Evolutionary conservation across 1,284 basidiomycete species (phyloP).

Genomic region (Anthracocystis walkeri): DNA sequence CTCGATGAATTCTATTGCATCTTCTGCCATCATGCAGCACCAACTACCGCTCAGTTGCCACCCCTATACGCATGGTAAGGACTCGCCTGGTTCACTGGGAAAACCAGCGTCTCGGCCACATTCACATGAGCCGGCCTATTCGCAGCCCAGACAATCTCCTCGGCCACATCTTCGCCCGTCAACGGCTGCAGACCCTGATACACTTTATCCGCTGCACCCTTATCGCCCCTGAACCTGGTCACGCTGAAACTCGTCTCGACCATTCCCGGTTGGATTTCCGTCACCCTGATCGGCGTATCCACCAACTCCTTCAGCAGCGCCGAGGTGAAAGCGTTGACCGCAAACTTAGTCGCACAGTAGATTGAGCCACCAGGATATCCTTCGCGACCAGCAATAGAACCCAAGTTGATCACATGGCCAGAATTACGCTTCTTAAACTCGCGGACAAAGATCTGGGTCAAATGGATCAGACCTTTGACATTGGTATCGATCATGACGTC

Average conservation of each 20-base stretch:
- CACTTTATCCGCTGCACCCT: slow-evolving; percentile 58
- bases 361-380: slow-evolving; percentile 76
- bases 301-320: slow-evolving; percentile 86
- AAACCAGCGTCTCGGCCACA: slow-evolving; percentile 59
- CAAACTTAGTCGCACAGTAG: slow-evolving; percentile 78
- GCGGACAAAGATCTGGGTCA: slow-evolving; percentile 77
- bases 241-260: slow-evolving; percentile 77
- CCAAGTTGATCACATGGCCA: slow-evolving; percentile 95
- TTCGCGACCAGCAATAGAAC: slow-evolving; percentile 91
- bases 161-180: slow-evolving; percentile 74
- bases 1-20: neutral
- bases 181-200: slow-evolving; percentile 66
- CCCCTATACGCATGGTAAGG: slow-evolving; percentile 59
- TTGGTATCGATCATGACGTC: slow-evolving; percentile 90
- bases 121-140: slow-evolving; percentile 73
- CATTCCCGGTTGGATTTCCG: slow-evolving; percentile 76
- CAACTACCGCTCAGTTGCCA: slow-evolving; percentile 11
- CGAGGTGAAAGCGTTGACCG: slow-evolving; percentile 87
- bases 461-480: slow-evolving; percentile 85
- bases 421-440: slow-evolving; percentile 89
- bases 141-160: slow-evolving; percentile 97
- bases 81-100: slow-evolving; percentile 65
- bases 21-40: neutral
- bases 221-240: slow-evolving; percentile 57
- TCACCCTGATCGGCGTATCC: slow-evolving; percentile 75